phyloP scores from a whole-genome alignment of 139 green algal genomes.

The Picochlorum sp. region DNA sequence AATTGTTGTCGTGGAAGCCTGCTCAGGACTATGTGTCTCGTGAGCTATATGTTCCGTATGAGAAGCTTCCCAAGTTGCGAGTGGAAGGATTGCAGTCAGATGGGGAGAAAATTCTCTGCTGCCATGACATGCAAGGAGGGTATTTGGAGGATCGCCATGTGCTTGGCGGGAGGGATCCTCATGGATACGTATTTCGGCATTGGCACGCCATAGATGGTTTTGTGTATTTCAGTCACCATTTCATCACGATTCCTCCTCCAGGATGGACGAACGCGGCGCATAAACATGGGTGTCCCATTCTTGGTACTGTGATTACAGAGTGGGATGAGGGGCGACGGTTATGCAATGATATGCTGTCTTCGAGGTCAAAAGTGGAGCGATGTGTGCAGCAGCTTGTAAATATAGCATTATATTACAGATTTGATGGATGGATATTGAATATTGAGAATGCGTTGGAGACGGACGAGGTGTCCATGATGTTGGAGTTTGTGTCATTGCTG shows the following conservation, averaged over 20 bases:
- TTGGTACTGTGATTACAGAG: conserved; percentile 77
- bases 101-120: conserved; percentile 60
- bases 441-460: conserved; percentile 65
- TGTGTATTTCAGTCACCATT: conserved; percentile 74
- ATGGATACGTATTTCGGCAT: conserved; percentile 35
- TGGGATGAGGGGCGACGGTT: conserved; percentile 40
- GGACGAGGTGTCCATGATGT: conserved; percentile 35
- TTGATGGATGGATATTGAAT: conserved; percentile 88
- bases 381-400: conserved; percentile 44
- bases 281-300: conserved; percentile 49
- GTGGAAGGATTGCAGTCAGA: neutral
- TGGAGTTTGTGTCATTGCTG: conserved; percentile 53
- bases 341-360: conserved; percentile 48
- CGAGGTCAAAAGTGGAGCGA: conserved; percentile 6
- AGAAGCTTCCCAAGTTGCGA: neutral
- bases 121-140: conserved; percentile 73
- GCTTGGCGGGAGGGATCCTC: conserved; percentile 14
- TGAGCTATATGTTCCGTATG: no score
- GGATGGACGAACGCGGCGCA: conserved; percentile 70
- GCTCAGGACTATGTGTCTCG: no score
- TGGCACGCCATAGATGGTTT: conserved; percentile 66
- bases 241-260: conserved; percentile 47
- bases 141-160: conserved; percentile 50
- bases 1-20: no score
- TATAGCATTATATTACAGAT: conserved; percentile 52